A percentile compares a stretch with the other conserved stretches of the same genome.
Evolutionary conservation across 1,284 basidiomycete genomes (phyloP).

Genomic region (Thelephora terrestris): DNA sequence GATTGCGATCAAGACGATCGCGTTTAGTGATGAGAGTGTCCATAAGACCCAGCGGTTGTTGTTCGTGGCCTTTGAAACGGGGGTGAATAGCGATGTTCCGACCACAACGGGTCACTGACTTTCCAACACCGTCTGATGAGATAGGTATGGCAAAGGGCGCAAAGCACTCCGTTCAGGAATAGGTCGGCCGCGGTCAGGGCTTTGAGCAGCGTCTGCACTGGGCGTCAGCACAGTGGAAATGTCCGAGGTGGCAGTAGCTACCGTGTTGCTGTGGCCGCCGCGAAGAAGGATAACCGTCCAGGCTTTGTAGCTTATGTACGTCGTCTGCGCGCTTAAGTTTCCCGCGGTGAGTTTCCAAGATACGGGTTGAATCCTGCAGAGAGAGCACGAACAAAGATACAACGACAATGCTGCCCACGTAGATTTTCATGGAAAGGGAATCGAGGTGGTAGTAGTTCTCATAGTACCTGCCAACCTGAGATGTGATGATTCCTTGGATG

Average conservation of each 20-base stretch:
- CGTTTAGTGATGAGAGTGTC: slow-evolving; percentile 18
- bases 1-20: slow-evolving; percentile 22
- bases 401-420: slow-evolving; percentile 29
- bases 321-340: slow-evolving; percentile 31
- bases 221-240: neutral
- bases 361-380: neutral
- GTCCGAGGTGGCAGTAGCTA: neutral
- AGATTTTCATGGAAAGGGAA: slow-evolving; percentile 29
- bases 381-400: slow-evolving; percentile 31
- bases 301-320: slow-evolving; percentile 37
- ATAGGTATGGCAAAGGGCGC: slow-evolving; percentile 34
- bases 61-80: slow-evolving; percentile 27
- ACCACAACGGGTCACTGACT: slow-evolving; percentile 20
- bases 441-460: slow-evolving; percentile 33
- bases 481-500: slow-evolving; percentile 35
- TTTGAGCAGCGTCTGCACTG: slow-evolving; percentile 27
- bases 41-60: slow-evolving; percentile 27
- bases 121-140: slow-evolving; percentile 41
- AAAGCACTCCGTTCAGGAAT: slow-evolving; percentile 37
- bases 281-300: slow-evolving; percentile 32
- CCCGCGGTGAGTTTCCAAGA: neutral
- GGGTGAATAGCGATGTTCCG: neutral
- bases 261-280: slow-evolving; percentile 28
- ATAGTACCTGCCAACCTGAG: slow-evolving; percentile 25
- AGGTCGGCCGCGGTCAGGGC: slow-evolving; percentile 33